phyloP scores from a whole-genome alignment of 1,284 basidiomycete genomes.

The Ganoderma lingzhi region DNA sequence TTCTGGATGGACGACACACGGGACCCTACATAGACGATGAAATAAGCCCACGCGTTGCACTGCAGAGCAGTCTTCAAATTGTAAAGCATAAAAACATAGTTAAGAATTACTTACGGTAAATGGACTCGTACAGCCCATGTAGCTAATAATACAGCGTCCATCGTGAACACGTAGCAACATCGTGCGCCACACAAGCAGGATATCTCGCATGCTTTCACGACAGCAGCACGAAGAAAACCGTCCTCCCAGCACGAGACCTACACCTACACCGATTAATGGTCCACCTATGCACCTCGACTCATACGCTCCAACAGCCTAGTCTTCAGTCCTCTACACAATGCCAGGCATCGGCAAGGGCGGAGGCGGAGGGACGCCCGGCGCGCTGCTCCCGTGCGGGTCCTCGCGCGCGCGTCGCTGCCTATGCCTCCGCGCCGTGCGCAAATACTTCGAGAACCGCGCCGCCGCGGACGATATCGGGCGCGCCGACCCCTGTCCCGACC shows the following conservation, averaged over 20 bases:
- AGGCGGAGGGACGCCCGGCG: slow-evolving; percentile 39
- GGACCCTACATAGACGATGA: background rate
- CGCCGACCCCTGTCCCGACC: slow-evolving; percentile 23
- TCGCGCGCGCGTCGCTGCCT: slow-evolving; percentile 34
- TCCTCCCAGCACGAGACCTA: background rate
- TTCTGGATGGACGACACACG: background rate
- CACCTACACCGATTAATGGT: background rate
- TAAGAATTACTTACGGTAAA: background rate
- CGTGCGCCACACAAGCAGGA: background rate
- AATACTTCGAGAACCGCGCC: slow-evolving; percentile 71
- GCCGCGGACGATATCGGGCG: slow-evolving; percentile 40
- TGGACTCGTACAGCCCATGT: background rate
- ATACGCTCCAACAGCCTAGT: background rate
- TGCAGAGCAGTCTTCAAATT: no score
- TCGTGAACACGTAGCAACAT: background rate
- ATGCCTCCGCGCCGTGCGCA: slow-evolving; percentile 64
- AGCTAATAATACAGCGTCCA: slow-evolving; percentile 3
- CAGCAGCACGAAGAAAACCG: background rate
- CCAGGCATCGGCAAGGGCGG: slow-evolving; percentile 32
- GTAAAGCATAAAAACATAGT: background rate
- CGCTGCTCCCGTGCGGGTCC: slow-evolving; percentile 38
- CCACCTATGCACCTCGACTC: background rate
- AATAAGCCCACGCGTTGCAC: no score
- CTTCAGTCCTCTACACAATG: slow-evolving; percentile 5
- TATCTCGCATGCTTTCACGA: no score